Percentiles rank a stretch among this genome's conserved stretches.
These are phyloP conservation scores for Trichoderma sp. DNA, from an alignment of 2,329 filamentous ascomycete species.

Conservation along the genomic window DNA sequence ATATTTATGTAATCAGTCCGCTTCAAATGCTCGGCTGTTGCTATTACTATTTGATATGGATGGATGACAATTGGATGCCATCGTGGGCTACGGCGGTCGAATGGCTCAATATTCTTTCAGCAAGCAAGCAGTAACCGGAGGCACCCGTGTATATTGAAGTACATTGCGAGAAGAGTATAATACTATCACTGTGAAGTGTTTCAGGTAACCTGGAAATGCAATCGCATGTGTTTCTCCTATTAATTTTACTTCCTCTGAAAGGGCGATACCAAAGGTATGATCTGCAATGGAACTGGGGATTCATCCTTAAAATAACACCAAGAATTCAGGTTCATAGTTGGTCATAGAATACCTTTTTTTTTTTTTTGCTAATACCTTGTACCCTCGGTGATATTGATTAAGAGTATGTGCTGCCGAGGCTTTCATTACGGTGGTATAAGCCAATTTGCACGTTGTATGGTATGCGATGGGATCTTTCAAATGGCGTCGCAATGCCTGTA, in stretches of 20 bases:
- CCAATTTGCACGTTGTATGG: background rate
- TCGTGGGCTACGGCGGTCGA: background rate
- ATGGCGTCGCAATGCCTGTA: background rate
- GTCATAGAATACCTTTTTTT: background rate
- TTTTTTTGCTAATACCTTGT: background rate
- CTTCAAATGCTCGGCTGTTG: background rate
- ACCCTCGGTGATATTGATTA: background rate
- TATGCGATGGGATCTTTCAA: background rate
- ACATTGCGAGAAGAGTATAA: background rate
- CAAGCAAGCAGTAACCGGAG: background rate
- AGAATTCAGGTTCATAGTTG: background rate
- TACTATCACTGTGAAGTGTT: background rate
- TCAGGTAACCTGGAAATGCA: background rate
- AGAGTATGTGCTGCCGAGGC: background rate
- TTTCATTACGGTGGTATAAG: background rate
- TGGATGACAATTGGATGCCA: background rate
- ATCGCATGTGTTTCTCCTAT: background rate
- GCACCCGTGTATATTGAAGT: background rate
- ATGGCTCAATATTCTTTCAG: background rate
- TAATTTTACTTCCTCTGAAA: background rate
- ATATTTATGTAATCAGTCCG: background rate
- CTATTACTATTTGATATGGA: background rate
- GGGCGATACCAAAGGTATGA: background rate
- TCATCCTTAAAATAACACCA: background rate
- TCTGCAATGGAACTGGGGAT: background rate